A percentile compares a stretch with the other conserved stretches of the same genome.
Evolutionary conservation across 2,329 filamentous ascomycete species (phyloP).

Genomic region (Zalaria obscura): DNA sequence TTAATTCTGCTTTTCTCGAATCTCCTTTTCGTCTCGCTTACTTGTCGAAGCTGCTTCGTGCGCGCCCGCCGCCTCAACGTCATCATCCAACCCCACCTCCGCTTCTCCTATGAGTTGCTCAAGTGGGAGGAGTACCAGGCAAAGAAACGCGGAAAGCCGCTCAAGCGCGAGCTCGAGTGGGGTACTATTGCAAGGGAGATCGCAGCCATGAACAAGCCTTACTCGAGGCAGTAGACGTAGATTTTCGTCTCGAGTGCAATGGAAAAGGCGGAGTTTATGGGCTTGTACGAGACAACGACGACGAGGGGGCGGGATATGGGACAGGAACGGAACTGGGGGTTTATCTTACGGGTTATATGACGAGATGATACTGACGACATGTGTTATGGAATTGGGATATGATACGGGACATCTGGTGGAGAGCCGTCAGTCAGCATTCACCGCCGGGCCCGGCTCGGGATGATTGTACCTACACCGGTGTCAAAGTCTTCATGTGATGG

Average conservation of each 20-base stretch:
- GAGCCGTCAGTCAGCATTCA: too few species aligned
- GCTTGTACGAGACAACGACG: background rate
- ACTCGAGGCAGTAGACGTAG: slow-evolving; percentile 45
- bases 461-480: too few species aligned
- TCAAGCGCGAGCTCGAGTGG: slow-evolving; percentile 82
- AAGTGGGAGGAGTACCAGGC: slow-evolving; percentile 84
- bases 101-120: slow-evolving; percentile 82
- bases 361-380: slow-evolving; percentile 1
- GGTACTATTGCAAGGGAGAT: slow-evolving; percentile 76
- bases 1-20: slow-evolving; percentile 7
- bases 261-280: background rate
- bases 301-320: background rate
- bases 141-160: slow-evolving; percentile 34
- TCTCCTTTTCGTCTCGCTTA: slow-evolving; percentile 7
- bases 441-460: too few species aligned
- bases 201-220: slow-evolving; percentile 89
- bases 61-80: slow-evolving; percentile 86
- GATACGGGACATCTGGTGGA: background rate
- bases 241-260: too few species aligned
- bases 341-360: background rate
- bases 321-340: background rate
- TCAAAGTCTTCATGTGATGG: too few species aligned
- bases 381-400: background rate
- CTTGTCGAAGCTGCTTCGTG: slow-evolving; percentile 58
- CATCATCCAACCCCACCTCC: slow-evolving; percentile 91